A percentile compares a stretch with the other conserved stretches of the same genome.
Evolutionary conservation across 73 alveolate genomes (phyloP).

Genomic region (Symbiodinium natans): DNA sequence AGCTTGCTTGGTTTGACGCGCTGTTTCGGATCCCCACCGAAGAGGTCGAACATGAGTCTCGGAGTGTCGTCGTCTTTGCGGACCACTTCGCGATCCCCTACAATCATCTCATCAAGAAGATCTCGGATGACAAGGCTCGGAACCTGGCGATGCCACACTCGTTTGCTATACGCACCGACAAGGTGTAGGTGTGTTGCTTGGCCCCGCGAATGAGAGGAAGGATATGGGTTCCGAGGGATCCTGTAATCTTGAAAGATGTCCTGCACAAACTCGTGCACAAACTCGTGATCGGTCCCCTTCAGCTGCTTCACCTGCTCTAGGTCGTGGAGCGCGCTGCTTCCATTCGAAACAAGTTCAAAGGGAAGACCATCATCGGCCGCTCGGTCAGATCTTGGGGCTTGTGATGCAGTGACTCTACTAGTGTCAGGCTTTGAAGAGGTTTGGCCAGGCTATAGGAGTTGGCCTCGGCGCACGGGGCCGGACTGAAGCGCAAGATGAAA

Average conservation of each 20-base stretch:
- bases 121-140: constrained; percentile 60
- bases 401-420: too few species aligned
- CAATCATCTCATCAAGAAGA: constrained; percentile 31
- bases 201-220: too few species aligned
- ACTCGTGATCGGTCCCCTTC: not conserved
- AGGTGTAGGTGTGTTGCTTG: too few species aligned
- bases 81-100: constrained; percentile 80
- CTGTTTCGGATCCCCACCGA: not conserved
- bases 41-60: constrained; percentile 73
- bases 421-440: too few species aligned
- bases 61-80: constrained; percentile 88
- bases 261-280: too few species aligned
- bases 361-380: constrained; percentile 76
- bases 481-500: too few species aligned
- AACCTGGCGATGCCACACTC: not conserved
- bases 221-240: too few species aligned
- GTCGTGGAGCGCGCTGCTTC: constrained; percentile 45
- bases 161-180: too few species aligned
- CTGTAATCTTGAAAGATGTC: too few species aligned
- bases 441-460: too few species aligned
- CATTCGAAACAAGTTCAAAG: constrained; percentile 86
- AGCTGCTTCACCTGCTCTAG: not conserved
- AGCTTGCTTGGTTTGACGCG: too few species aligned
- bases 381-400: not conserved
- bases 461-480: too few species aligned